Percentiles rank a stretch among this genome's conserved stretches.
These are phyloP conservation scores for thale cress (Arabidopsis thaliana) DNA, from an alignment of 345 rosid species.

Conservation along the genomic window DNA sequence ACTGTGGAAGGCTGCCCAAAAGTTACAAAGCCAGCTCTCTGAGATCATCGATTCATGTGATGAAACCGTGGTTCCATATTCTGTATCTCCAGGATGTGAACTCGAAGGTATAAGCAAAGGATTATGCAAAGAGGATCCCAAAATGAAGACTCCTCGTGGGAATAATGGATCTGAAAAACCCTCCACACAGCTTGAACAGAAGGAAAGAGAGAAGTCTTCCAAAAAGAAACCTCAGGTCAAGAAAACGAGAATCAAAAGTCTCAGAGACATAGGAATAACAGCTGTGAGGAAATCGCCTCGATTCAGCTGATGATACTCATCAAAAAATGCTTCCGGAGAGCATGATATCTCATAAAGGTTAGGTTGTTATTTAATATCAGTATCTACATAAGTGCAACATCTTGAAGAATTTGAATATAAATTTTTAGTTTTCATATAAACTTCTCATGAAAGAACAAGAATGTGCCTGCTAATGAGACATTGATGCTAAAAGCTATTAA, in stretches of 20 bases:
- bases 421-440: constrained; percentile 14
- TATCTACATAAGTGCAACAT: constrained; percentile 33
- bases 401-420: constrained; percentile 21
- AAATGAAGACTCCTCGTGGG: background rate
- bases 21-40: constrained; percentile 39
- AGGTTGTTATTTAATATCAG: constrained; percentile 3
- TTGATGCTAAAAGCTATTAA: constrained; percentile 42
- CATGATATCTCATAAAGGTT: constrained; percentile 15
- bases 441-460: constrained; percentile 34
- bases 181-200: constrained; percentile 28
- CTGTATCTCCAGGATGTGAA: constrained; percentile 25
- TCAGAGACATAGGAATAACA: constrained; percentile 27
- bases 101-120: constrained; percentile 11
- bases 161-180: background rate
- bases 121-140: constrained; percentile 11
- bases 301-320: background rate
- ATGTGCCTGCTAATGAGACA: constrained; percentile 33
- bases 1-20: constrained; percentile 29
- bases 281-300: constrained; percentile 33
- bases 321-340: background rate
- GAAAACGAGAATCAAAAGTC: constrained; percentile 23
- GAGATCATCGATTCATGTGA: constrained; percentile 24
- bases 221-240: constrained; percentile 15
- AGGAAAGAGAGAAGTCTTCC: constrained; percentile 4
- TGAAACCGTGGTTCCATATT: constrained; percentile 15